Conservation (phyloP, 1,284 basidiomycete species). For the Puccinia hordei region DNA sequence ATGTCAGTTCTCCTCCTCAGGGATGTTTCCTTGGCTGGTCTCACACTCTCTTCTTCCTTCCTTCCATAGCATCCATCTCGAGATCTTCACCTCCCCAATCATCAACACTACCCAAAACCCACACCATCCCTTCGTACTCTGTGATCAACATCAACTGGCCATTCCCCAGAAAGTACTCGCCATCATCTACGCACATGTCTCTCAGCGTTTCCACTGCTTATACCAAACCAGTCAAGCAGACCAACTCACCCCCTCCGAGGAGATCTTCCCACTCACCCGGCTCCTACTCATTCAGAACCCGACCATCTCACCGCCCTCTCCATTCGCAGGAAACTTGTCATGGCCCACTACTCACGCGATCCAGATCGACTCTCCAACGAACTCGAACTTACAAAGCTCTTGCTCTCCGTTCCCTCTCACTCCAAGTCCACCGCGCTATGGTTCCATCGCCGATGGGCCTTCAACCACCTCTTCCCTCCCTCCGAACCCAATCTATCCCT, state of each 20-base stretch:
- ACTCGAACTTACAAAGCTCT: not conserved
- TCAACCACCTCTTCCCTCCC: not conserved
- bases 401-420: constrained; percentile 28
- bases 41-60: not conserved
- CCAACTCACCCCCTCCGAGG: not conserved
- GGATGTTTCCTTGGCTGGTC: not conserved
- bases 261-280: not conserved
- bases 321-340: constrained; percentile 7
- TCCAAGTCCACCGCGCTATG: constrained; percentile 33
- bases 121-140: constrained; percentile 21
- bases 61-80: not conserved
- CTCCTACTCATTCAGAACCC: constrained; percentile 43
- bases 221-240: not conserved
- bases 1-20: not conserved
- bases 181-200: constrained; percentile 1
- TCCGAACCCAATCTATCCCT: too few relatives aligned
- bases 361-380: not conserved
- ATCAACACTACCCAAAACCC: not conserved
- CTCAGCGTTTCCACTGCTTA: not conserved
- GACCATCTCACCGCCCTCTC: constrained; percentile 38
- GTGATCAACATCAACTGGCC: not conserved
- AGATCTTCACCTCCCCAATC: not conserved
- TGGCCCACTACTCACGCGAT: not conserved
- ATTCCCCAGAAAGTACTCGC: constrained; percentile 21
- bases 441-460: constrained; percentile 42